Base-by-base conservation (phyloP, 2,329 filamentous ascomycete genomes). In the Paraconiothyrium sp. region DNA sequence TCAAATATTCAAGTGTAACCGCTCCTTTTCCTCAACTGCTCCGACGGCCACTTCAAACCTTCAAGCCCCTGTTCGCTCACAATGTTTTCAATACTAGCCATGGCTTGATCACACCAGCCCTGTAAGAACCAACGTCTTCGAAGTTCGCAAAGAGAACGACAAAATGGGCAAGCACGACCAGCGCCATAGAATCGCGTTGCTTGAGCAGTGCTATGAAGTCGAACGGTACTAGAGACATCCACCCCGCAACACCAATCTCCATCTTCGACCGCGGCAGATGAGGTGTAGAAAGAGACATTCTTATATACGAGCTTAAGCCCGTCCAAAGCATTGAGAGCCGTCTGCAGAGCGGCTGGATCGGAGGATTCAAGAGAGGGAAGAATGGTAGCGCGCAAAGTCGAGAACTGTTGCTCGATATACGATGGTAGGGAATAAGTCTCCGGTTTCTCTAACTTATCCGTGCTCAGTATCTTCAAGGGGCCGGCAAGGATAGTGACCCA, bases 91-190 rank as follows among this genome's bases (percentile, higher is more conserved):
- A 58, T 58, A 14, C 37, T 51, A 7, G 9, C 35, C 35, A 58
- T 14, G 27, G 56, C 56, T 24, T 52, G 47, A 4, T 58, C 56
- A 27, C 56, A 49, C 56, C 56, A 58, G 4, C 56, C 56, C 27
- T 58, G 47, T 1, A 58, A 24, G 16, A 58, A 58, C 56, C 56
- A 58, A 46, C 56, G 39, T 58, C 48, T 7, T 16, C 48, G 16
- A 51, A 58, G 7, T 20, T 35, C n/a, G 24, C 48, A 16, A 58
- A 58, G 10, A 58, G 34, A 2, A 44, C 39, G 11, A 54, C 30
- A n/a, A 60, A 60, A 49, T 60, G 51, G 13, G 58, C 58, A 13
- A 60, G 47, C 43, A 60, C 35, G 7, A 60, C 20, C 51, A 60
- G 39, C 9, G 58, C 51, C 44, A 13, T 41, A 11, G 58, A 10